Evolutionary conservation across 306 rosid species (phyloP).

Genomic region (Argentina anserina): DNA sequence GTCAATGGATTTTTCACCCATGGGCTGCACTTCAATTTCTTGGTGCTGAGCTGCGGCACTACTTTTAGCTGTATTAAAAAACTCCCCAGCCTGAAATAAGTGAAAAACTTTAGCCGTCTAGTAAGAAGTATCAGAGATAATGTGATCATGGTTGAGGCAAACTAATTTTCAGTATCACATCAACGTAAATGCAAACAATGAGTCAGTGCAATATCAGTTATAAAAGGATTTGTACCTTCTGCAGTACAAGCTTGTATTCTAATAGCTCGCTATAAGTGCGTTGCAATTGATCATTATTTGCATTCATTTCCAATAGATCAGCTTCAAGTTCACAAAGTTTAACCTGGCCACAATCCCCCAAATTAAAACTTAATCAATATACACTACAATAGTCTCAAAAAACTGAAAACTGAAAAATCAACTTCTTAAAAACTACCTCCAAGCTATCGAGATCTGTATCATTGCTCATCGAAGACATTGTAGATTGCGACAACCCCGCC

Average conservation of each 20-base stretch:
- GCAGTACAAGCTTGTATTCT: constrained; percentile 74
- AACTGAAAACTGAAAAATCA: background rate
- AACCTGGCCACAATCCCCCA: constrained; percentile 32
- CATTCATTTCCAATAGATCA: constrained; percentile 64
- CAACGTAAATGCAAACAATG: background rate
- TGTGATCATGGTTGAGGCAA: background rate
- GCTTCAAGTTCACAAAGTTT: constrained; percentile 77
- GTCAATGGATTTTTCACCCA: constrained; percentile 56
- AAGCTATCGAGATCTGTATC: constrained; percentile 52
- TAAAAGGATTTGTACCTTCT: constrained; percentile 51
- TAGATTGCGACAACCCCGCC: constrained; percentile 48
- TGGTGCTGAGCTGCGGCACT: constrained; percentile 53
- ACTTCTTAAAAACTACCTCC: constrained; percentile 55
- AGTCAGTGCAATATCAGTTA: background rate
- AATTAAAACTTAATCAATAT: constrained; percentile 12
- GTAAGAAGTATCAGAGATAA: background rate
- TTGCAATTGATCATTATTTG: constrained; percentile 68
- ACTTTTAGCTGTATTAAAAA: constrained; percentile 61
- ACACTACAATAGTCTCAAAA: constrained; percentile 1
- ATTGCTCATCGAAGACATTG: constrained; percentile 23
- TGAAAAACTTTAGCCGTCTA: background rate
- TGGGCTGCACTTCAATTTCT: constrained; percentile 44
- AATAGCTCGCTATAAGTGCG: constrained; percentile 55
- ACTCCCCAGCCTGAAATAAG: constrained; percentile 65
- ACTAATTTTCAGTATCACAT: background rate